phyloP scores from a whole-genome alignment of 345 rosid species.

The Schrenkiella parvula region DNA sequence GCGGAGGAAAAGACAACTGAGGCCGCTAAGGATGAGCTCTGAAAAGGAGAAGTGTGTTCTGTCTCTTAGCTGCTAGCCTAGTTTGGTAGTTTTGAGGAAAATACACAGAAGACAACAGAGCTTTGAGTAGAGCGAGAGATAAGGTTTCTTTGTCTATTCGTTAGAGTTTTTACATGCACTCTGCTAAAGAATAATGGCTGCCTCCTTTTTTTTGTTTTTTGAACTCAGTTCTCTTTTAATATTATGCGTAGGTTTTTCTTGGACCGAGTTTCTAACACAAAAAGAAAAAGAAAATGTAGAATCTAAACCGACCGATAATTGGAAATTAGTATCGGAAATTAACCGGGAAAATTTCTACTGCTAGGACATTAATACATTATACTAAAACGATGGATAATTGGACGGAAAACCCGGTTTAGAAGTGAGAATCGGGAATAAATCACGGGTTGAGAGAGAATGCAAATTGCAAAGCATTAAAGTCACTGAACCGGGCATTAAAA shows the following conservation, averaged over 20 bases:
- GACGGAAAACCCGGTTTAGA: too few species aligned
- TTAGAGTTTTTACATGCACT: conserved; percentile 3
- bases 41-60: conserved; percentile 26
- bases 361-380: too few species aligned
- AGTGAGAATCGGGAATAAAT: too few species aligned
- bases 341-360: too few species aligned
- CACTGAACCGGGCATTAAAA: too few species aligned
- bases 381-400: too few species aligned
- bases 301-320: too few species aligned
- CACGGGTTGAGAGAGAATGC: too few species aligned
- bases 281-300: too few species aligned
- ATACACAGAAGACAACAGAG: conserved; percentile 15
- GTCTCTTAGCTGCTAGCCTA: conserved; percentile 33
- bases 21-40: conserved; percentile 58
- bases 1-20: conserved; percentile 15
- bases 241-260: background rate
- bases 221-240: background rate
- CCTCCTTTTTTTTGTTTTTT: background rate
- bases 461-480: too few species aligned
- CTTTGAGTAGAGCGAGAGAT: conserved; percentile 11
- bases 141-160: conserved; percentile 6
- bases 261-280: background rate
- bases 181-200: conserved; percentile 7
- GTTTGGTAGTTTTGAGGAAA: conserved; percentile 30
- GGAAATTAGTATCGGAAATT: too few species aligned